These are phyloP conservation scores for Alternaria gaisen DNA, from an alignment of 2,329 filamentous ascomycete species.

Conservation along the genomic window DNA sequence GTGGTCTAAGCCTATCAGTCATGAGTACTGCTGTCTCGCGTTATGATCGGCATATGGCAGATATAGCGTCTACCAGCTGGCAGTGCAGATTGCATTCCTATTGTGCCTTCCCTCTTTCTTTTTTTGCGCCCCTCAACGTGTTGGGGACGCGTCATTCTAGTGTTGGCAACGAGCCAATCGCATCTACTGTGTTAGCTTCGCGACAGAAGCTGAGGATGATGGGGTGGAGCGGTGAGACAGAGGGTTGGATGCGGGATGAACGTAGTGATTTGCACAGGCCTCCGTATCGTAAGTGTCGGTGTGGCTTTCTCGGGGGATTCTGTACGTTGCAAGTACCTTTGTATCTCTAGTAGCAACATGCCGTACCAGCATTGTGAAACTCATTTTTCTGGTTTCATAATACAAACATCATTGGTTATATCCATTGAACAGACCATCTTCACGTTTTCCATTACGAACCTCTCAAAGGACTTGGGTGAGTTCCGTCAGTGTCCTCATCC, in stretches of 20 bases:
- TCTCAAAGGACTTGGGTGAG: not conserved
- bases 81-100: slow-evolving; percentile 1
- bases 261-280: not conserved
- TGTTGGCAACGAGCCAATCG: not conserved
- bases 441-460: not conserved
- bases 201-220: not conserved
- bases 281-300: not conserved
- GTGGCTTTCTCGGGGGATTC: not conserved
- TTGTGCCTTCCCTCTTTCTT: not conserved
- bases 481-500: too few species aligned
- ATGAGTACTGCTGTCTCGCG: not conserved
- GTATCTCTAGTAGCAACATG: not conserved
- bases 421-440: not conserved
- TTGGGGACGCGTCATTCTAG: not conserved
- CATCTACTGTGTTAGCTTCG: not conserved
- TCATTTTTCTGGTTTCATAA: not conserved
- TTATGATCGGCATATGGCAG: not conserved
- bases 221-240: not conserved
- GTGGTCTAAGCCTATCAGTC: too few species aligned
- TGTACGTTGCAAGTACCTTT: not conserved
- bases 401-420: not conserved
- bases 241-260: not conserved
- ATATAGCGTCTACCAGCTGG: not conserved
- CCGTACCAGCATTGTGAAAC: not conserved
- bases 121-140: not conserved